phyloP scores from a whole-genome alignment of 2,329 filamentous ascomycete species.

The Epichloe brachyelytri region DNA sequence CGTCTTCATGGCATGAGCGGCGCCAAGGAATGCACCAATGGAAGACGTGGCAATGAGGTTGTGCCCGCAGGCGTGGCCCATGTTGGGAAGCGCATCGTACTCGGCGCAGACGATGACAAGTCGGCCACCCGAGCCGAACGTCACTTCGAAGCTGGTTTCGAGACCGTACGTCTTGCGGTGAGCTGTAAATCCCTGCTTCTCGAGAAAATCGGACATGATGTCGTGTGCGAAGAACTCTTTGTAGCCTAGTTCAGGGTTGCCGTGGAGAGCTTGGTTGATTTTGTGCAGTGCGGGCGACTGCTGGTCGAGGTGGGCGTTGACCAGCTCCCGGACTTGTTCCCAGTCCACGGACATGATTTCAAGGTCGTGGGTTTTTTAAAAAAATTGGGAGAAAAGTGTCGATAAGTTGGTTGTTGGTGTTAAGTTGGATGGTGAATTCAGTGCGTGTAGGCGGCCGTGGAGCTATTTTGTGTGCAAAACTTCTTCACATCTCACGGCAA shows the following conservation, averaged over 20 bases:
- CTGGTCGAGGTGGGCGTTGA: background rate
- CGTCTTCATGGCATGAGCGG: constrained; percentile 18
- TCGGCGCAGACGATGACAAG: constrained; percentile 23
- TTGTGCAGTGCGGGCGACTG: background rate
- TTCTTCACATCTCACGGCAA: no score
- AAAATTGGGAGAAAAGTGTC: background rate
- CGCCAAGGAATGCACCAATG: constrained; percentile 25
- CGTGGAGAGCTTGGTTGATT: constrained; percentile 8
- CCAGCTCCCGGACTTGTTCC: background rate
- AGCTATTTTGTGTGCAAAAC: no score
- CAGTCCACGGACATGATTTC: constrained; percentile 1
- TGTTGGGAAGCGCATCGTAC: constrained; percentile 32
- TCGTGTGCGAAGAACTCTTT: constrained; percentile 18
- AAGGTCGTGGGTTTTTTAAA: background rate
- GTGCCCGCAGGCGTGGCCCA: constrained; percentile 33
- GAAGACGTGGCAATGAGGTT: constrained; percentile 30
- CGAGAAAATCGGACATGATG: constrained; percentile 11
- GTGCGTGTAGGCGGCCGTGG: no score
- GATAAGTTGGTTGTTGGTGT: background rate
- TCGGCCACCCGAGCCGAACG: constrained; percentile 16
- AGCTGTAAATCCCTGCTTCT: constrained; percentile 13
- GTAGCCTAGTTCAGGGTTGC: constrained; percentile 17
- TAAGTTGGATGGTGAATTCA: background rate
- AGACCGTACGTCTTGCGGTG: constrained; percentile 20
- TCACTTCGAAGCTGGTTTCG: constrained; percentile 20